Conservation (phyloP, 2,329 filamentous ascomycete species). For the Fusarium cyanostomum region DNA sequence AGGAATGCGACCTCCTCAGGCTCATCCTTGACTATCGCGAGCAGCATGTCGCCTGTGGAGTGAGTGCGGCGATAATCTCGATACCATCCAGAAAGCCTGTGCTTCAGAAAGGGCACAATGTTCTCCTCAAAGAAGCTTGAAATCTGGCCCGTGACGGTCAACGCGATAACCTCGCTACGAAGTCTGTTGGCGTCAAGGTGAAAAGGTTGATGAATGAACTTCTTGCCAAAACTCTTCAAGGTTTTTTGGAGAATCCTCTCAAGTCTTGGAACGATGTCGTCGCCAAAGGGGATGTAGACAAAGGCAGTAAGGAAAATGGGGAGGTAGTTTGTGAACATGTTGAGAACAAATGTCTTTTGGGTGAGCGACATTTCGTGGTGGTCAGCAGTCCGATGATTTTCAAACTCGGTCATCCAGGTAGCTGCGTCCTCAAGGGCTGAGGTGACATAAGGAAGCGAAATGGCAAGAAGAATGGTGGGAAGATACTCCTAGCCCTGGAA, state of each 20-base stretch:
- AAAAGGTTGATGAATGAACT: constrained; percentile 67
- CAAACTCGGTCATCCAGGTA: constrained; percentile 71
- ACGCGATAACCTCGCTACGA: constrained; percentile 77
- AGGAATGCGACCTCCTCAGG: constrained; percentile 73
- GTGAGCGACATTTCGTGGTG: constrained; percentile 75
- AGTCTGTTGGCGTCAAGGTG: constrained; percentile 72
- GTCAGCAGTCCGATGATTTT: constrained; percentile 79
- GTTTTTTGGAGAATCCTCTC: constrained; percentile 67
- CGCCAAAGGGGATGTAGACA: constrained; percentile 80
- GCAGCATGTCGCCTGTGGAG: constrained; percentile 55
- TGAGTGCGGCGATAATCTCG: constrained; percentile 49
- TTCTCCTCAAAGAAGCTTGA: constrained; percentile 78
- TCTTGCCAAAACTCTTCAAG: constrained; percentile 51
- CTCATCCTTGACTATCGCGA: constrained; percentile 62
- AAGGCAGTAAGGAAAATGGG: constrained; percentile 81
- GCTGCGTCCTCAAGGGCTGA: constrained; percentile 71
- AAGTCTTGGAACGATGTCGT: constrained; percentile 72
- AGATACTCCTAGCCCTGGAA: constrained; percentile 68
- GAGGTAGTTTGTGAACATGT: constrained; percentile 83
- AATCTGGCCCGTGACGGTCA: constrained; percentile 77
- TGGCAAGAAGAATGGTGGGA: constrained; percentile 75
- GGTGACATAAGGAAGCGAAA: constrained; percentile 71
- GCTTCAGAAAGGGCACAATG: constrained; percentile 74
- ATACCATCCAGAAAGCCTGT: constrained; percentile 61
- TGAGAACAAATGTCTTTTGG: constrained; percentile 79